phyloP scores from a whole-genome alignment of 371 early-diverging fungal species.

The Mortierella sp. region DNA sequence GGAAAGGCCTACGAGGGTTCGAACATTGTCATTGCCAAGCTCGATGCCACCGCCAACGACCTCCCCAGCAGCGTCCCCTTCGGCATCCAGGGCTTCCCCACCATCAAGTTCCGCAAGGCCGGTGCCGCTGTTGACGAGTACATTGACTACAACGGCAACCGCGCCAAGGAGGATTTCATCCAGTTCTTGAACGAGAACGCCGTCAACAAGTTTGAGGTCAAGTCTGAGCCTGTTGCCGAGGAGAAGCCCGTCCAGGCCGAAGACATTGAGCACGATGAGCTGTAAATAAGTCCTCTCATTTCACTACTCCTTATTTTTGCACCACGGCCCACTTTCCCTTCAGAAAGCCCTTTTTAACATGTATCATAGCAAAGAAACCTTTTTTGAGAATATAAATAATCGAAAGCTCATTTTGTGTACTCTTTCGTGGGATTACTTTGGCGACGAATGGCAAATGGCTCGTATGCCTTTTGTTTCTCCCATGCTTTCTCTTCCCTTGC shows the following conservation, averaged over 20 bases:
- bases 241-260: constrained; percentile 60
- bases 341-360: background rate
- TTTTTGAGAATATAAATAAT: constrained; percentile 5
- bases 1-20: constrained; percentile 67
- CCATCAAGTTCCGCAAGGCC: constrained; percentile 93
- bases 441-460: no score
- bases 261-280: constrained; percentile 72
- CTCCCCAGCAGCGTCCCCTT: constrained; percentile 82
- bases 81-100: constrained; percentile 94
- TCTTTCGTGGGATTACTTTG: no score
- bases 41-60: constrained; percentile 97
- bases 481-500: no score
- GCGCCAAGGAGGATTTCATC: constrained; percentile 81
- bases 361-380: background rate
- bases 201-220: constrained; percentile 58
- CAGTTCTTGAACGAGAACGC: constrained; percentile 82
- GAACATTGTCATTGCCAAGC: constrained; percentile 89
- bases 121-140: constrained; percentile 69
- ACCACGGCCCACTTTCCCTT: background rate
- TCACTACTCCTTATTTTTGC: background rate
- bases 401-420: background rate
- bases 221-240: constrained; percentile 51
- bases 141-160: constrained; percentile 89
- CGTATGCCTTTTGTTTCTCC: no score
- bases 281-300: constrained; percentile 60